Conservation (phyloP, 2,329 filamentous ascomycete genomes). For the Didymella pomorum region DNA sequence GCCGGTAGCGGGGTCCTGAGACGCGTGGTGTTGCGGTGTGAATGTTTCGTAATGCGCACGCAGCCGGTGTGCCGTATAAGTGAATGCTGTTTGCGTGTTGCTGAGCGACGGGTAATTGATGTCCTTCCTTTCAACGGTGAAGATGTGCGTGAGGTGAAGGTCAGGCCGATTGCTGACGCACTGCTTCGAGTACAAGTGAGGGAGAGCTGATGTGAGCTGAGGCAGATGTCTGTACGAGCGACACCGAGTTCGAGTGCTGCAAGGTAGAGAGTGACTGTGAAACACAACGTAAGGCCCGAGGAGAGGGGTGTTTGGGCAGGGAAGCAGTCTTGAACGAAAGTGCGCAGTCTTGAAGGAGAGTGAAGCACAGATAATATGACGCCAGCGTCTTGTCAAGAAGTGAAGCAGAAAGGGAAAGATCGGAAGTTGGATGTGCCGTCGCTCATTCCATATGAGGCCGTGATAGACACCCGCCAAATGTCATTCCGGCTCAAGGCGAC, state of each 20-base stretch:
- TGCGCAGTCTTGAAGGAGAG: slow-evolving; percentile 22
- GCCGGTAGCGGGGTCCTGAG: slow-evolving; percentile 32
- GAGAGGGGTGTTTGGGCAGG: slow-evolving; percentile 31
- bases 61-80: slow-evolving; percentile 19
- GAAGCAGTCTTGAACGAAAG: slow-evolving; percentile 27
- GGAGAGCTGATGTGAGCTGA: slow-evolving; percentile 22
- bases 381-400: slow-evolving; percentile 18
- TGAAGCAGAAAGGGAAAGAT: slow-evolving; percentile 10
- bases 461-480: slow-evolving; percentile 10
- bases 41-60: slow-evolving; percentile 30
- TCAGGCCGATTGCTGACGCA: slow-evolving; percentile 9
- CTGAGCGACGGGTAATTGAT: background rate
- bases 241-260: slow-evolving; percentile 30
- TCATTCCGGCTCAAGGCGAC: slow-evolving; percentile 4
- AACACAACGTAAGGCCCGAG: slow-evolving; percentile 27
- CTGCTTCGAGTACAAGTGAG: slow-evolving; percentile 5
- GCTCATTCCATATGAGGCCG: slow-evolving; percentile 14
- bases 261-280: slow-evolving; percentile 37
- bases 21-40: slow-evolving; percentile 33
- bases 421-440: slow-evolving; percentile 13
- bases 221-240: slow-evolving; percentile 25
- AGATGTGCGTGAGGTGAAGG: slow-evolving; percentile 9
- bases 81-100: slow-evolving; percentile 21
- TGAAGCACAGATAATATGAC: slow-evolving; percentile 24
- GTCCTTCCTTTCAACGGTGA: slow-evolving; percentile 1